Evolutionary conservation across 257 asterid genomes (phyloP), one percentile per base, ranked within the genome.

Genomic region (Solanum ossicruentum): DNA sequence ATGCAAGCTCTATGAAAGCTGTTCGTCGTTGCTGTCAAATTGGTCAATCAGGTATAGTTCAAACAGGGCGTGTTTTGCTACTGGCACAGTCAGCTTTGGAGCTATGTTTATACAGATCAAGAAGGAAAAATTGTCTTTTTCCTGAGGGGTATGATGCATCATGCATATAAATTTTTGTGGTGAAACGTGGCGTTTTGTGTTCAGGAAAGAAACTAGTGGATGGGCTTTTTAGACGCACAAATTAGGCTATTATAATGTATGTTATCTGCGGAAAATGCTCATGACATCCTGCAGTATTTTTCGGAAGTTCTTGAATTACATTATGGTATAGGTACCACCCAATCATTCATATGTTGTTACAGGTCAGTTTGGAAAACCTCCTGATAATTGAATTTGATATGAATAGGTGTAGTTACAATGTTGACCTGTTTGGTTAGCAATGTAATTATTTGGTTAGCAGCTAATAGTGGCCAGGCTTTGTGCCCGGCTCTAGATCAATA

Each of bases 1-100:
- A 91, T 95, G 97, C 98, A 93, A 88, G 90, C 98, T 84, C 86
- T 93, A 52, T 95, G 91, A 85, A 72, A 70, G 82, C 26, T 23
- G 60, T 23, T 12, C 26, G 18, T 57, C 56, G 26, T 28, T 20
- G 21, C 61, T 63, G 81, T 51, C 43, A 51, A 77, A 10, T 77
- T 51, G 17, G 26, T 75, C 21, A 47, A 75, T 21, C 58, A 47
- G 58, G 41, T 21, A 49, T 47, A 12, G 81, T 21, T 47, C 23
- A 26, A 77, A 26, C 17, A 26, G 41, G 82, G 82, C 39, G 21
- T 51, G 21, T 52, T 77, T 55, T 77, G 47, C 28, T 26, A 77
- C 81, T 1, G 82, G 21, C 26, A 47, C 3, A 52, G 47, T 77
- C 26, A 2, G 49, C 52, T 77, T 28, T 51, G 65, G 26, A 52